Evolutionary conservation across 2,329 filamentous ascomycete genomes (phyloP).

Genomic region (Reticulascus tulasneorum): DNA sequence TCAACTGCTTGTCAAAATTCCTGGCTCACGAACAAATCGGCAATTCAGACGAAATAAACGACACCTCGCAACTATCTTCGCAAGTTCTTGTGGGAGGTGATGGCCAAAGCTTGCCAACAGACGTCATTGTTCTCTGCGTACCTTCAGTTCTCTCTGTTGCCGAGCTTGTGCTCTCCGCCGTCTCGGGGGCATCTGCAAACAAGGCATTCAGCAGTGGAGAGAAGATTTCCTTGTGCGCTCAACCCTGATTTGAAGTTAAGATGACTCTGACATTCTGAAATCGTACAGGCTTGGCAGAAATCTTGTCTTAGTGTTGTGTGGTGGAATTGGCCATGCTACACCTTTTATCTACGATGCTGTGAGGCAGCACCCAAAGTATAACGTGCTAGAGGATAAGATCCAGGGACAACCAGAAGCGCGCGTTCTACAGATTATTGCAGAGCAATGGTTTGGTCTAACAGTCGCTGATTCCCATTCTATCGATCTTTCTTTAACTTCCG

Average conservation of each 20-base stretch:
- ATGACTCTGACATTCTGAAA: background rate
- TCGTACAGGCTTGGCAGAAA: conserved; percentile 3
- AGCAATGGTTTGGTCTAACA: conserved; percentile 20
- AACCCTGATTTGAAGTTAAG: background rate
- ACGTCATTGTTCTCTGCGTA: conserved; percentile 11
- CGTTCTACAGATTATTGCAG: conserved; percentile 31
- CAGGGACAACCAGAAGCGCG: conserved; percentile 33
- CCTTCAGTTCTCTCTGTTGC: conserved; percentile 10
- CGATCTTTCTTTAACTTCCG: background rate
- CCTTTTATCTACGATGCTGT: conserved; percentile 36
- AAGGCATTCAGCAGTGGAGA: no score
- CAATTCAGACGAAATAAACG: conserved; percentile 1
- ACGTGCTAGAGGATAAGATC: conserved; percentile 20
- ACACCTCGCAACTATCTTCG: conserved; percentile 1
- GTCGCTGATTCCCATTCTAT: background rate
- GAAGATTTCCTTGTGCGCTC: background rate
- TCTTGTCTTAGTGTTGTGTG: conserved; percentile 32
- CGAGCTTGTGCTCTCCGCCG: conserved; percentile 5
- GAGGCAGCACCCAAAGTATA: conserved; percentile 22
- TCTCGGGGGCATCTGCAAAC: background rate
- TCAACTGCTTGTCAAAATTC: conserved; percentile 8
- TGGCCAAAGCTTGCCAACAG: background rate
- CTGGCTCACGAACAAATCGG: conserved; percentile 5
- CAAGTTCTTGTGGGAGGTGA: background rate
- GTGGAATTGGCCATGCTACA: conserved; percentile 42